Percentiles rank a stretch among this genome's conserved stretches.
These are phyloP conservation scores for Salpingoeca rosetta DNA, from an alignment of 78 protist genomes.

Conservation along the genomic window DNA sequence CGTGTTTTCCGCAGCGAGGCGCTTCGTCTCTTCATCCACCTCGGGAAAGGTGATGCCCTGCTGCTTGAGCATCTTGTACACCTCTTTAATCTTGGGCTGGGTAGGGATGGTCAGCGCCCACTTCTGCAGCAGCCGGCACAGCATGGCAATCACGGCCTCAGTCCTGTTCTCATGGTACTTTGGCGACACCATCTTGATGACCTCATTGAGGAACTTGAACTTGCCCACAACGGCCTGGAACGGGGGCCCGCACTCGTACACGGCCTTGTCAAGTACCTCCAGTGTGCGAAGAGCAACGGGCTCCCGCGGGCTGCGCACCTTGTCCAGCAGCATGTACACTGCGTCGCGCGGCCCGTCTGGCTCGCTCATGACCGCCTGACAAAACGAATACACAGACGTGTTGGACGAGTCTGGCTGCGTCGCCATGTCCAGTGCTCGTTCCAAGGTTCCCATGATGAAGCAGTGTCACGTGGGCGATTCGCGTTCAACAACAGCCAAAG, in stretches of 20 bases:
- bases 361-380: too few relatives aligned
- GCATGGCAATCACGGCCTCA: not conserved
- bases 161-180: constrained; percentile 1
- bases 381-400: too few relatives aligned
- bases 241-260: constrained; percentile 5
- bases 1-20: not conserved
- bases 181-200: constrained; percentile 17
- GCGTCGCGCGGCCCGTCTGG: not conserved
- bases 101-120: constrained; percentile 2
- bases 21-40: not conserved
- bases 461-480: too few relatives aligned
- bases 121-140: constrained; percentile 5
- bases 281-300: not conserved
- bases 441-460: too few relatives aligned
- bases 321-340: not conserved
- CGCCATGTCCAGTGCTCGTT: too few relatives aligned
- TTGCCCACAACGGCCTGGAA: constrained; percentile 11
- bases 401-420: too few relatives aligned
- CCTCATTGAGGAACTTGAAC: constrained; percentile 29
- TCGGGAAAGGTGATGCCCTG: not conserved
- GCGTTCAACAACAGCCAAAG: too few relatives aligned
- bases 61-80: constrained; percentile 19
- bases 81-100: constrained; percentile 15
- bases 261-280: constrained; percentile 13
- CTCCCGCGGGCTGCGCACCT: not conserved